phyloP scores from a whole-genome alignment of 2,329 filamentous ascomycete species.

The Penicillium paneum region DNA sequence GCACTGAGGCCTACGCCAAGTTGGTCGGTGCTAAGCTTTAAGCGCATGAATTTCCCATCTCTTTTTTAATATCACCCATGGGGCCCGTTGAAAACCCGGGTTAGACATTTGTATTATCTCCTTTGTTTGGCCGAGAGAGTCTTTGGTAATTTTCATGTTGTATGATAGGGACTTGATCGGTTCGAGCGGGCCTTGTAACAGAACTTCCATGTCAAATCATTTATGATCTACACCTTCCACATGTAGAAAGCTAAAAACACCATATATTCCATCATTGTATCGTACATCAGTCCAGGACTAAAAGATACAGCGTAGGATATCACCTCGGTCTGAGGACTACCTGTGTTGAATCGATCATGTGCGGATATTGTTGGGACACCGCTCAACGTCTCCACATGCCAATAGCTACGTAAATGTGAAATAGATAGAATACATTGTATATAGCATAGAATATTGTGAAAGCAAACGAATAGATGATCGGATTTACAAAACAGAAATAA shows the following conservation, averaged over 20 bases:
- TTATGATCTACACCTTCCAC: not conserved
- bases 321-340: slow-evolving; percentile 22
- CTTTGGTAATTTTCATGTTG: slow-evolving; percentile 34
- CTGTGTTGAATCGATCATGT: slow-evolving; percentile 24
- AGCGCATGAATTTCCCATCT: slow-evolving; percentile 26
- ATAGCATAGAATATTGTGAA: not conserved
- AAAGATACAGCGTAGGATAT: slow-evolving; percentile 5
- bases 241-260: not conserved
- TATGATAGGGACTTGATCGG: slow-evolving; percentile 40
- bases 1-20: slow-evolving; percentile 94
- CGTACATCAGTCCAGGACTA: not conserved
- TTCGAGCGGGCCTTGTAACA: slow-evolving; percentile 41
- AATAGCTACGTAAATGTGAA: not conserved
- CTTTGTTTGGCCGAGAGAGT: slow-evolving; percentile 29
- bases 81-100: slow-evolving; percentile 10
- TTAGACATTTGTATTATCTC: slow-evolving; percentile 28
- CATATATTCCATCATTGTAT: not conserved
- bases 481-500: not conserved
- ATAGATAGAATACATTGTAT: not conserved
- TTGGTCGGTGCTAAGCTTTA: slow-evolving; percentile 87
- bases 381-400: slow-evolving; percentile 20
- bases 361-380: slow-evolving; percentile 22
- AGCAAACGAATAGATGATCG: not conserved
- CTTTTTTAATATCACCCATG: slow-evolving; percentile 13
- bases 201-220: slow-evolving; percentile 29